A percentile compares a stretch with the other conserved stretches of the same genome.
Evolutionary conservation across 2,329 filamentous ascomycete genomes (phyloP).

Genomic region (Fusarium nisikadoi): DNA sequence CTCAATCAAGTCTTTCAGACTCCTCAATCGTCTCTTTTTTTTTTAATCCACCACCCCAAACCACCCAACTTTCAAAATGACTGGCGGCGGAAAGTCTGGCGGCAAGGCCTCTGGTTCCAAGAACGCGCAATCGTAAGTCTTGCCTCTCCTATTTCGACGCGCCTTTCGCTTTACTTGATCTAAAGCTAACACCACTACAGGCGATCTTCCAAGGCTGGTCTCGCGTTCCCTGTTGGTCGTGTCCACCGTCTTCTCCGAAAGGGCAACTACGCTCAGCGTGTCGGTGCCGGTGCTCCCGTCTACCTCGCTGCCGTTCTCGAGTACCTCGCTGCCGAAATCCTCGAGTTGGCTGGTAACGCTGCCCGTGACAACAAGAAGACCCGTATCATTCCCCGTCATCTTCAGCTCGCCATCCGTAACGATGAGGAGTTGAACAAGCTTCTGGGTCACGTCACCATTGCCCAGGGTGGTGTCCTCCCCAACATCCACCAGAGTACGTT

Average conservation of each 20-base stretch:
- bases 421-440: constrained; percentile 99
- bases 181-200: constrained; percentile 58
- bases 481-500: constrained; percentile 96
- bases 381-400: constrained; percentile 98
- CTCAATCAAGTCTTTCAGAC: constrained; percentile 33
- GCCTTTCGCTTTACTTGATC: neutral
- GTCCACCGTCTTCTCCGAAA: constrained; percentile 98
- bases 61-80: constrained; percentile 81
- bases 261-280: constrained; percentile 99
- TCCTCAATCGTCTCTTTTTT: constrained; percentile 33
- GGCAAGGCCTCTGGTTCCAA: constrained; percentile 99
- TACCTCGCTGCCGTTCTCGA: constrained; percentile 98
- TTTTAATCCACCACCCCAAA: constrained; percentile 23
- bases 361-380: constrained; percentile 99
- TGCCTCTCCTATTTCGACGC: neutral
- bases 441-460: constrained; percentile 93
- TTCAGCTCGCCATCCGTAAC: constrained; percentile 99
- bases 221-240: constrained; percentile 99
- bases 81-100: constrained; percentile 99
- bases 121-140: constrained; percentile 95
- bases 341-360: constrained; percentile 98
- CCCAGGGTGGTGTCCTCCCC: constrained; percentile 95
- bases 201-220: constrained; percentile 98
- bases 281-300: constrained; percentile 97
- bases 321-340: constrained; percentile 98